phyloP scores from a whole-genome alignment of 2,329 filamentous ascomycete genomes.

The Diaporthe australafricana region DNA sequence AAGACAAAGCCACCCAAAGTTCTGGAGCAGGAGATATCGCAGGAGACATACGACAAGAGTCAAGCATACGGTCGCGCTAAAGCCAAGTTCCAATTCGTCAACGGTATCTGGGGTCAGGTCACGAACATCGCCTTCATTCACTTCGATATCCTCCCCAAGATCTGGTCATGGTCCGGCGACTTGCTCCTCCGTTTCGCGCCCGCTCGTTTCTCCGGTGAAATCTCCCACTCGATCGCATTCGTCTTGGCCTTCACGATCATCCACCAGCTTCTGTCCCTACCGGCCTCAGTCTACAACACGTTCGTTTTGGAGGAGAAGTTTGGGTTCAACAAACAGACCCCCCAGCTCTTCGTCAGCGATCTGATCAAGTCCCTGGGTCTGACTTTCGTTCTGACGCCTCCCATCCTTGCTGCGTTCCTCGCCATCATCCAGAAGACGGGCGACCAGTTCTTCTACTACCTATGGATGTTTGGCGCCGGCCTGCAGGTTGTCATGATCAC shows the following conservation, averaged over 20 bases:
- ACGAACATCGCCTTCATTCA: slow-evolving; percentile 92
- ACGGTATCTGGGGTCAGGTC: slow-evolving; percentile 84
- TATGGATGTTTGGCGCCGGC: slow-evolving; percentile 91
- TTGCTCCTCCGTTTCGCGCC: slow-evolving; percentile 82
- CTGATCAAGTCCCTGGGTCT: slow-evolving; percentile 92
- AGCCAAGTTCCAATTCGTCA: slow-evolving; percentile 87
- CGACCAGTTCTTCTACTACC: slow-evolving; percentile 95
- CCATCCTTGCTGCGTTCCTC: slow-evolving; percentile 91
- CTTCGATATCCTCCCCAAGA: slow-evolving; percentile 88
- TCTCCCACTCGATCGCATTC: slow-evolving; percentile 92
- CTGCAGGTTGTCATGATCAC: slow-evolving; percentile 96
- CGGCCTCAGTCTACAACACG: slow-evolving; percentile 88
- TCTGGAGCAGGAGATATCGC: slow-evolving; percentile 86
- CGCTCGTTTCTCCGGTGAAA: slow-evolving; percentile 86
- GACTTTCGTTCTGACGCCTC: slow-evolving; percentile 81
- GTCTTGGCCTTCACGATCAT: slow-evolving; percentile 87
- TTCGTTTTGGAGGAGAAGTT: slow-evolving; percentile 98
- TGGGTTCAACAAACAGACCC: slow-evolving; percentile 98
- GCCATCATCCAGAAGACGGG: slow-evolving; percentile 95
- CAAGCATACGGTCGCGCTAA: slow-evolving; percentile 97
- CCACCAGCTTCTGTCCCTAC: slow-evolving; percentile 82
- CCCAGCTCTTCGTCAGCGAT: slow-evolving; percentile 88
- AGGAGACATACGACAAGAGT: slow-evolving; percentile 93
- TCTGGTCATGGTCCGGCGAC: slow-evolving; percentile 86
- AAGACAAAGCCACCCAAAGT: slow-evolving; percentile 85